phyloP scores from a whole-genome alignment of 495 filamentous ascomycete species.

The Aspergillus avenaceus region DNA sequence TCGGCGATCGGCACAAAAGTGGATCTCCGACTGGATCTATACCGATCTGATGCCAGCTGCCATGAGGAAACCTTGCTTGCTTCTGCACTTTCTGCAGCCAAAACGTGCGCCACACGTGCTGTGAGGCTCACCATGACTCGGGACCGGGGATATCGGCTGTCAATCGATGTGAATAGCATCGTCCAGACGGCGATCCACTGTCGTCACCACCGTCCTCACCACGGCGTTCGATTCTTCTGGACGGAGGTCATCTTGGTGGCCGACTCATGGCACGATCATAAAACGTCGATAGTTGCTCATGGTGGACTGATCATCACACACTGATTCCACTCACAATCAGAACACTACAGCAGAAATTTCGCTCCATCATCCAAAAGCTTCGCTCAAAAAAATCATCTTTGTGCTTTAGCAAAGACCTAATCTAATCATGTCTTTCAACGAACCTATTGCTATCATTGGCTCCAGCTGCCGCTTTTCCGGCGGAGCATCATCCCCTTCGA shows the following conservation, averaged over 20 bases:
- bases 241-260: neutral
- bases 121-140: neutral
- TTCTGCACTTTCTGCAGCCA: too few relatives aligned
- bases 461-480: constrained; percentile 21
- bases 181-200: neutral
- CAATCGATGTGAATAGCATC: neutral
- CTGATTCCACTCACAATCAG: neutral
- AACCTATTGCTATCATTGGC: constrained; percentile 26
- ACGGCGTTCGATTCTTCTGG: neutral
- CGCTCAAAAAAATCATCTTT: neutral
- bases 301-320: neutral
- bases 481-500: constrained; percentile 14
- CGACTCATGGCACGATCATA: neutral
- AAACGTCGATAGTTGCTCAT: neutral
- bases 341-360: neutral
- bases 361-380: neutral
- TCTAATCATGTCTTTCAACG: neutral
- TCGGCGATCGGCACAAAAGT: neutral
- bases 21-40: neutral
- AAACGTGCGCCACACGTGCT: neutral
- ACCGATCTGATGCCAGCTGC: neutral
- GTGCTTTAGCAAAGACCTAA: neutral
- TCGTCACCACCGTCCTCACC: too few relatives aligned
- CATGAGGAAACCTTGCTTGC: too few relatives aligned
- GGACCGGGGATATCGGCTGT: neutral